A percentile compares a stretch with the other conserved stretches of the same genome.
Evolutionary conservation across 495 filamentous ascomycete genomes (phyloP).

Genomic region (Thermothielavioides terrestris): DNA sequence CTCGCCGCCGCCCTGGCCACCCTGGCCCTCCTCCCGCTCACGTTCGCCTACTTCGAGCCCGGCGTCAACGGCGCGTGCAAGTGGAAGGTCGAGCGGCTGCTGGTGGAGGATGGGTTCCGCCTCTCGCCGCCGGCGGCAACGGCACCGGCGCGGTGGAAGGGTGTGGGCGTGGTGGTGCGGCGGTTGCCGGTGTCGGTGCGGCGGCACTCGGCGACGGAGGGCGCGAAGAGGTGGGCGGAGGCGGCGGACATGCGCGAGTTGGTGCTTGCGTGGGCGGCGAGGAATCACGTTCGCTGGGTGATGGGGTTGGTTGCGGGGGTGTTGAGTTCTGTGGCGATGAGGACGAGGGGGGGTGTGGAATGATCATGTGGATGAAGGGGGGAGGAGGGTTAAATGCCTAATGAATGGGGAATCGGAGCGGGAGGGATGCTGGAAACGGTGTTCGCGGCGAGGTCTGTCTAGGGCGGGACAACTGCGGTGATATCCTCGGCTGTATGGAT

Average conservation of each 20-base stretch:
- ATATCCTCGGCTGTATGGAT: no score
- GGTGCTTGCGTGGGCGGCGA: constrained; percentile 7
- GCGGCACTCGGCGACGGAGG: constrained; percentile 5
- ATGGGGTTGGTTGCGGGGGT: constrained; percentile 1
- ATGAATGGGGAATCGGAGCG: no score
- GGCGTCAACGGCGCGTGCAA: constrained; percentile 21
- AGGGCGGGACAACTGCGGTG: no score
- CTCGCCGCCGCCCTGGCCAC: not conserved
- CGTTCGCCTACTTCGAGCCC: constrained; percentile 15
- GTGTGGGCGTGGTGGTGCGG: not conserved
- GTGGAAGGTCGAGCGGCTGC: constrained; percentile 12
- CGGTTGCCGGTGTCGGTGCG: not conserved
- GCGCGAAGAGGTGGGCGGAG: constrained; percentile 9
- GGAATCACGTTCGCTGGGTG: constrained; percentile 12
- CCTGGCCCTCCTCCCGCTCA: constrained; percentile 12
- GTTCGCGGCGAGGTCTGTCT: no score
- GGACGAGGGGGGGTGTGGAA: not conserved
- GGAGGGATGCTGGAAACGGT: no score
- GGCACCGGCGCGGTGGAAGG: not conserved
- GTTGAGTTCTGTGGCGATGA: constrained; percentile 1
- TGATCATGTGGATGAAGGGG: not conserved
- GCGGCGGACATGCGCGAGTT: constrained; percentile 2
- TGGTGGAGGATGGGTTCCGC: not conserved
- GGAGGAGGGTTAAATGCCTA: not conserved
- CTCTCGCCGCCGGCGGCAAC: not conserved